Evolutionary conservation across 1,284 basidiomycete species (phyloP), one percentile per base, ranked within the genome.

Genomic region (Tranzscheliella williamsii): DNA sequence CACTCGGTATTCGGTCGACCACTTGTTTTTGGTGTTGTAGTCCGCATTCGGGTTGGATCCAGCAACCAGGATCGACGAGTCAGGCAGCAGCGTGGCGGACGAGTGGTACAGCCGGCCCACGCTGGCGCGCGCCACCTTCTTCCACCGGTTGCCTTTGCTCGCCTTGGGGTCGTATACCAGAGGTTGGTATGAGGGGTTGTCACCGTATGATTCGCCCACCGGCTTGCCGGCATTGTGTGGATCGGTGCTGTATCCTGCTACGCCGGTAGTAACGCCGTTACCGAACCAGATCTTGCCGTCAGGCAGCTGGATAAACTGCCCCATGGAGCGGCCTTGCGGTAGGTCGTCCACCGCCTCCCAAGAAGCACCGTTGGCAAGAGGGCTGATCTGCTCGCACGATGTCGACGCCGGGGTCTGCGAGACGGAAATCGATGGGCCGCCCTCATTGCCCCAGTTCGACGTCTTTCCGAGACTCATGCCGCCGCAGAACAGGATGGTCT

Each of bases 141-240:
- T 61, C 60, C 63, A 70, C 13, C 67, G 54, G 38, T 48, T 46
- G 39, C 72, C 70, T 22, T 41, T 52, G 41, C 47, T 40, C 17
- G 64, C 63, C 3, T 43, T 42, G 32, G 72, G 72, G 38, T 73
- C 42, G 65, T 73, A 74, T 20, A 73, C 53, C 24, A 60, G 41
- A 13, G 62, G 62, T 43, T 57, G 43, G 20, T 45, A 60, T 13
- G 51, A 56, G 1, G 72, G 70, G 40, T 71, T 62, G 51, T 74
- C 72, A n/a, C 58, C 66, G 44, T 55, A 78, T 11, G 72, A 72
- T 33, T 76, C 63, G 17, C 76, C 77, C 11, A 76, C 47, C 6
- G 73, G 72, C 24, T 55, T 35, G 23, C 72, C 71, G 3, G 33
- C 48, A 22, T 49, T 24, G 27, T 64, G 45, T 2, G 65, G 51